These are phyloP conservation scores for Neopestalotiopsis clavispora DNA, from an alignment of 2,329 filamentous ascomycete species.

Conservation along the genomic window DNA sequence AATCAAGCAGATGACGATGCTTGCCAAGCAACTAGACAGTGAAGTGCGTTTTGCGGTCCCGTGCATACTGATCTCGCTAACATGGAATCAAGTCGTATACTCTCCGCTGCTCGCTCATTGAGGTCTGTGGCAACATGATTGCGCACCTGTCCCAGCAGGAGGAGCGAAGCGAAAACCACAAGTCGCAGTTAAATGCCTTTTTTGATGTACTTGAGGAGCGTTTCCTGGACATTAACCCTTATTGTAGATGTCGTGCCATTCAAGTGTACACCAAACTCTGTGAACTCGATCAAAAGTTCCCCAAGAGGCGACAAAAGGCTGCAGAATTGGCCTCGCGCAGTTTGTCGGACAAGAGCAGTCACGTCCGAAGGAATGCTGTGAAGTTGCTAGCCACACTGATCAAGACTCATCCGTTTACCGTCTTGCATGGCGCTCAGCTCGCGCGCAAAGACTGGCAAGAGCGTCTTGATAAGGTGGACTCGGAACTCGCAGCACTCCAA, in stretches of 20 bases:
- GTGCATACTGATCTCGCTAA: not conserved
- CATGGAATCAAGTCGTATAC: conserved; percentile 73
- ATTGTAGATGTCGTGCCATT: conserved; percentile 88
- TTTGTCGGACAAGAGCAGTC: conserved; percentile 97
- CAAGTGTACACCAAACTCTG: conserved; percentile 93
- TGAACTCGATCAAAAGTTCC: conserved; percentile 94
- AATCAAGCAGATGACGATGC: conserved; percentile 95
- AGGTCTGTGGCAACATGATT: conserved; percentile 96
- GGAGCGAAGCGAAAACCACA: conserved; percentile 89
- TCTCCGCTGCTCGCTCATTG: conserved; percentile 89
- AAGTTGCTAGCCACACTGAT: conserved; percentile 88
- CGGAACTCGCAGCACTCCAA: conserved; percentile 79
- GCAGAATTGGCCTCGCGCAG: conserved; percentile 88
- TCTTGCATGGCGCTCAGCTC: conserved; percentile 88
- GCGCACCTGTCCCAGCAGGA: conserved; percentile 88
- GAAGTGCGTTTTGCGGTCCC: conserved; percentile 59
- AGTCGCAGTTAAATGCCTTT: conserved; percentile 93
- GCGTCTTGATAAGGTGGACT: conserved; percentile 81
- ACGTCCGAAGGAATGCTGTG: conserved; percentile 92
- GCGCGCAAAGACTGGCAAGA: conserved; percentile 84
- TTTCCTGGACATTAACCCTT: conserved; percentile 95
- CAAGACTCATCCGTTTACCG: conserved; percentile 91
- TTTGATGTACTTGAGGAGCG: conserved; percentile 96
- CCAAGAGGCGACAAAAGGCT: conserved; percentile 85
- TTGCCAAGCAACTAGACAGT: conserved; percentile 94